Evolutionary conservation across 805 yeast genomes (phyloP), one percentile per base, ranked within the genome.

Genomic region (Komagataella ulmi): DNA sequence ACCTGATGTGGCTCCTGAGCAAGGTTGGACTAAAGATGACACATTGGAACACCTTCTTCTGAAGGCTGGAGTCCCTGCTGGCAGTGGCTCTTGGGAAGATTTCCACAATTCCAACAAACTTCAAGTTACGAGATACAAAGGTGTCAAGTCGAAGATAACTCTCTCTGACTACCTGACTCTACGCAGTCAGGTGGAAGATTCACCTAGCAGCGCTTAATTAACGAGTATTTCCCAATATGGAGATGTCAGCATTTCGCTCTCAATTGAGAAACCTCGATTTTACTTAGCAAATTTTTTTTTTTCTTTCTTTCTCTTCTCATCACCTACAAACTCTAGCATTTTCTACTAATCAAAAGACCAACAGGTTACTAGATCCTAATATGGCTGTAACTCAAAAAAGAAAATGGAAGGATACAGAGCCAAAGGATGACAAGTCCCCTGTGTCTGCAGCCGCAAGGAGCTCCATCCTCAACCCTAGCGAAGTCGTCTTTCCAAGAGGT

Each of bases 401-500:
- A 69, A 73, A 70, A 59, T 62, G 58, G n/a, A 49, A 60, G 1
- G 67, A 61, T 48, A 64, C 57, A 54, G 69, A 67, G 57, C 46
- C 48, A 10, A 8, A 56, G 24, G 48, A 36, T 17, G 48, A 17
- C n/a, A 23, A 12, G 40, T 23, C 47, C 17, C 24, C 40, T 8
- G 40, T 30, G 40, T 30, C 40, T 30, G 40, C 40, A 30, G 17
- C 49, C 21, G 46, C 49, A 62, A 30, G 58, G 59, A 10, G 55
- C 59, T 7, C 61, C 57, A 21, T 55, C n/a, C 46, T 54, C 40
- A 51, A 48, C 48, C 47, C 54, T 21, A 51, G 47, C 54, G 87
- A 82, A 53, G 70, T 74, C 46, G 73, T 85, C 10, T 93, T 93
- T 64, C 99, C 99, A 50, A 85, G 99, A 80, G 99, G 99, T 59